Percentiles rank a stretch among this genome's conserved stretches.
These are phyloP conservation scores for Wickerhamomyces subpelliculosus DNA, from an alignment of 805 yeast species.

Conservation along the genomic window DNA sequence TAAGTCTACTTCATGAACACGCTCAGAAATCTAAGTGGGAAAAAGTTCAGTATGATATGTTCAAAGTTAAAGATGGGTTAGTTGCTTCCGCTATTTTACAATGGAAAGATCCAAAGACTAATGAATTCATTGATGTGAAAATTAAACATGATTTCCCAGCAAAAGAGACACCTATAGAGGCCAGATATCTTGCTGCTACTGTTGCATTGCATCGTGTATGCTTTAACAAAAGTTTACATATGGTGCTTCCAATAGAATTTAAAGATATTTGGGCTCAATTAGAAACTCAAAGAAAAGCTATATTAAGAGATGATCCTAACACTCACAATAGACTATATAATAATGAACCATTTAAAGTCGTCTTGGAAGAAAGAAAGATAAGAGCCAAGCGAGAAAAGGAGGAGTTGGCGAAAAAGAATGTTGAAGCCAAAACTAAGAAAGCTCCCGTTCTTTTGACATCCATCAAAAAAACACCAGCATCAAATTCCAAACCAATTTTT, in stretches of 20 bases:
- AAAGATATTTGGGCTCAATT: conserved; percentile 71
- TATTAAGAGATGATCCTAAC: conserved; percentile 38
- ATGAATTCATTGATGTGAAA: conserved; percentile 51
- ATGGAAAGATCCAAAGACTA: conserved; percentile 77
- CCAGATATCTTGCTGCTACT: conserved; percentile 87
- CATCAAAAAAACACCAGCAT: conserved; percentile 9
- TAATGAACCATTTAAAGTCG: conserved; percentile 70
- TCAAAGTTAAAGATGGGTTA: conserved; percentile 46
- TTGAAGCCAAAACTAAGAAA: conserved; percentile 43
- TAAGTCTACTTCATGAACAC: conserved; percentile 75
- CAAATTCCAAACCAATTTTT: background rate
- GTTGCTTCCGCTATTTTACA: conserved; percentile 58
- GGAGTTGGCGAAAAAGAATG: conserved; percentile 38
- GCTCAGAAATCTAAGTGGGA: conserved; percentile 90
- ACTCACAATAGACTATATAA: conserved; percentile 49
- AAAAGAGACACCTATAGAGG: conserved; percentile 80
- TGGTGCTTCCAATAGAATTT: conserved; percentile 83
- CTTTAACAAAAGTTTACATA: conserved; percentile 73
- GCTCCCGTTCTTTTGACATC: conserved; percentile 39
- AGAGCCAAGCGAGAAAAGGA: conserved; percentile 39
- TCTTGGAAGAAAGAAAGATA: conserved; percentile 46
- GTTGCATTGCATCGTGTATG: conserved; percentile 76
- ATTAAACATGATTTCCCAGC: conserved; percentile 49
- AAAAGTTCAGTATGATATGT: conserved; percentile 73
- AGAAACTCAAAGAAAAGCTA: conserved; percentile 49